phyloP scores from a whole-genome alignment of 441 rosid species.

The Pelargonium citronellum region DNA sequence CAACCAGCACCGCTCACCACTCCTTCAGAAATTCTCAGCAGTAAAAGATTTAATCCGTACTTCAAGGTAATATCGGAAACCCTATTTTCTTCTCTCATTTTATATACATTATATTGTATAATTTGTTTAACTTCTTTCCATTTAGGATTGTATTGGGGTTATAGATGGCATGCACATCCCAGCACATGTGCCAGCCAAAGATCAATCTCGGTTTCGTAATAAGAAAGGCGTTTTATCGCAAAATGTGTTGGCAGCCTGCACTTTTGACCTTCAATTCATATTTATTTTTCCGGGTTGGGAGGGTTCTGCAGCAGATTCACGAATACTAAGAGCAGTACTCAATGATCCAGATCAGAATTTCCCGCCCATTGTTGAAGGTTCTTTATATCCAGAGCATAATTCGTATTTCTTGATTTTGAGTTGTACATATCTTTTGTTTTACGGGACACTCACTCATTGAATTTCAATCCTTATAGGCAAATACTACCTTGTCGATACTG shows the following conservation, averaged over 20 bases:
- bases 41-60: conserved; percentile 63
- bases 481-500: conserved; percentile 65
- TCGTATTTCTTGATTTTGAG: background rate
- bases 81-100: conserved; percentile 2
- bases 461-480: conserved; percentile 40
- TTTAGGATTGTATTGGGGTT: conserved; percentile 74
- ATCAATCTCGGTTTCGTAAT: conserved; percentile 66
- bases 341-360: conserved; percentile 79
- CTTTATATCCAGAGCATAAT: background rate
- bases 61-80: conserved; percentile 44
- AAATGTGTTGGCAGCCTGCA: conserved; percentile 80
- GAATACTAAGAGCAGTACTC: conserved; percentile 64
- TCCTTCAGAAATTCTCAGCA: conserved; percentile 40
- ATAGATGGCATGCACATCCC: conserved; percentile 67
- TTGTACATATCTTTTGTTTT: conserved; percentile 5
- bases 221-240: conserved; percentile 60
- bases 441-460: background rate
- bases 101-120: conserved; percentile 13
- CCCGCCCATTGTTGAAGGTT: conserved; percentile 67
- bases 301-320: conserved; percentile 73
- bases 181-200: conserved; percentile 69
- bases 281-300: conserved; percentile 85
- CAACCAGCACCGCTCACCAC: conserved; percentile 38
- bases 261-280: conserved; percentile 65
- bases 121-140: conserved; percentile 20